Conservation (phyloP, 805 yeast species). For the Kodamaea neixiangensis region DNA sequence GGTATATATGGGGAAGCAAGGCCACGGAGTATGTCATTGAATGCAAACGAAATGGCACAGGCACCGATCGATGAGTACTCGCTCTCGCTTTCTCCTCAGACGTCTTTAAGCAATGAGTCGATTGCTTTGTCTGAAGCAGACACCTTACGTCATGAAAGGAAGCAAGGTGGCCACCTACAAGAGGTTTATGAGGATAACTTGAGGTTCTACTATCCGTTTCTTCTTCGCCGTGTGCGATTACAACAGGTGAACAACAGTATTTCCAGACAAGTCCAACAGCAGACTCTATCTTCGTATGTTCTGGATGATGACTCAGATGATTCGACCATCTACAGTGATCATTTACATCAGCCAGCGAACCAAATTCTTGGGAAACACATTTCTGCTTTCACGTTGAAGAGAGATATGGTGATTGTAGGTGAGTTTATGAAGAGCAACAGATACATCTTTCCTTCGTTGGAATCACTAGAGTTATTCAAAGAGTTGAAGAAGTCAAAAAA, state of each 20-base stretch:
- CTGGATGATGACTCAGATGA: slow-evolving; percentile 20
- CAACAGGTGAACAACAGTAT: slow-evolving; percentile 4
- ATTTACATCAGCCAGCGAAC: neutral
- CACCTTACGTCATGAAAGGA: slow-evolving; percentile 24
- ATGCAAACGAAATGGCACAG: neutral
- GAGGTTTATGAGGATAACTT: slow-evolving; percentile 38
- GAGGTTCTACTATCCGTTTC: slow-evolving; percentile 38
- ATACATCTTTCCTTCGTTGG: slow-evolving; percentile 33
- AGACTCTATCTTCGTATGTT: neutral
- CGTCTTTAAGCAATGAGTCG: slow-evolving; percentile 13
- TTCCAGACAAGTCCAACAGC: neutral
- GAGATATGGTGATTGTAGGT: slow-evolving; percentile 31
- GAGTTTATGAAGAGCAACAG: slow-evolving; percentile 32
- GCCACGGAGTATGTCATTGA: neutral
- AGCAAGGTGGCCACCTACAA: slow-evolving; percentile 36
- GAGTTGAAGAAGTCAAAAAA: slow-evolving; percentile 25
- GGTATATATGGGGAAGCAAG: neutral
- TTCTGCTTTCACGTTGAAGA: slow-evolving; percentile 27
- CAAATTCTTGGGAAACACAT: slow-evolving; percentile 24
- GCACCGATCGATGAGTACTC: slow-evolving; percentile 1
- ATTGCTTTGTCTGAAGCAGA: slow-evolving; percentile 38
- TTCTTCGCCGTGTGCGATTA: slow-evolving; percentile 32
- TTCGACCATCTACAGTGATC: slow-evolving; percentile 23
- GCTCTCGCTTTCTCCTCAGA: slow-evolving; percentile 1
- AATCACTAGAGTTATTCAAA: slow-evolving; percentile 31